Percentiles rank a stretch among this genome's conserved stretches.
Evolutionary conservation across 176 grass and related monocot genomes (phyloP).

Genomic region (Zea mays): Zm-B73-REFERENCE-NAM-5.0 NC_050101.1:145799501-145800000

Average conservation of each 20-base stretch:
- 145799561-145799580: neutral
- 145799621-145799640: neutral
- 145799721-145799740: neutral
- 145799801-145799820: slow-evolving; percentile 34
- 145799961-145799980: neutral
- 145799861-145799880: slow-evolving; percentile 64
- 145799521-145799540: too few relatives aligned
- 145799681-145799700: neutral
- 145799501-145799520: too few relatives aligned
- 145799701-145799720: neutral
- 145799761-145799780: neutral
- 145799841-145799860: slow-evolving; percentile 20
- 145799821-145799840: neutral
- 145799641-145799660: neutral
- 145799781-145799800: slow-evolving; percentile 38
- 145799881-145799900: slow-evolving; percentile 23
- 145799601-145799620: neutral
- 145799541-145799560: too few relatives aligned
- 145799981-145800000: neutral
- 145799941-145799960: slow-evolving; percentile 16
- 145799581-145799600: neutral
- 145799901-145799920: slow-evolving; percentile 44
- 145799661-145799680: neutral
- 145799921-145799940: slow-evolving; percentile 24
- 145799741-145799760: slow-evolving; percentile 51